These are phyloP conservation scores for Pythium pyrilobum DNA, from an alignment of 352 stramenopile genomes.

Conservation along the genomic window DNA sequence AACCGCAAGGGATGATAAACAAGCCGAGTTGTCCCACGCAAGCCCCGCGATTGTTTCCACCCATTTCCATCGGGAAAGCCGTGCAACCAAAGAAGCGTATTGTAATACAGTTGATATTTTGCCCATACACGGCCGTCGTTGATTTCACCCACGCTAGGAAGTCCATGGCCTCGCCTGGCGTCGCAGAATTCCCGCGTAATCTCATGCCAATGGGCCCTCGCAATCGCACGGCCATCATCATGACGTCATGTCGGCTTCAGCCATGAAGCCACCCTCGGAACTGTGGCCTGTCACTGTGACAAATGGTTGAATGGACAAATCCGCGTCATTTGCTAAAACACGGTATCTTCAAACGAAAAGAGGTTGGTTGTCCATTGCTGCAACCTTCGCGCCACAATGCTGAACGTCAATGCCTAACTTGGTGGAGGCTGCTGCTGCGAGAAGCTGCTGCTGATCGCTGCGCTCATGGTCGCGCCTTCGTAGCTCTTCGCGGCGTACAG, in stretches of 20 bases:
- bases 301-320: too few species aligned
- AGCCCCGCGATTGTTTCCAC: too few species aligned
- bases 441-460: conserved; percentile 12
- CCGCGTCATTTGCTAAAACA: too few species aligned
- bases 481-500: conserved; percentile 59
- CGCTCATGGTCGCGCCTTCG: conserved; percentile 16
- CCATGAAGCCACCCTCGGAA: conserved; percentile 10
- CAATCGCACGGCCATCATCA: conserved; percentile 1
- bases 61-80: too few species aligned
- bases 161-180: too few species aligned
- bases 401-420: background rate
- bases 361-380: background rate
- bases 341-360: background rate
- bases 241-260: conserved; percentile 12
- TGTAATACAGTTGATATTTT: too few species aligned
- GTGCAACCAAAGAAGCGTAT: too few species aligned
- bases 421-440: background rate
- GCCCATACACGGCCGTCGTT: too few species aligned
- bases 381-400: background rate
- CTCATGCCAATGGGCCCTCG: background rate
- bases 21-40: too few species aligned
- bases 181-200: background rate
- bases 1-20: background rate
- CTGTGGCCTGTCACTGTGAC: conserved; percentile 9
- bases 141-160: too few species aligned